Evolutionary conservation across 495 filamentous ascomycete genomes (phyloP), one percentile per base, ranked within the genome.

Genomic region (Neurospora intermedia): DNA sequence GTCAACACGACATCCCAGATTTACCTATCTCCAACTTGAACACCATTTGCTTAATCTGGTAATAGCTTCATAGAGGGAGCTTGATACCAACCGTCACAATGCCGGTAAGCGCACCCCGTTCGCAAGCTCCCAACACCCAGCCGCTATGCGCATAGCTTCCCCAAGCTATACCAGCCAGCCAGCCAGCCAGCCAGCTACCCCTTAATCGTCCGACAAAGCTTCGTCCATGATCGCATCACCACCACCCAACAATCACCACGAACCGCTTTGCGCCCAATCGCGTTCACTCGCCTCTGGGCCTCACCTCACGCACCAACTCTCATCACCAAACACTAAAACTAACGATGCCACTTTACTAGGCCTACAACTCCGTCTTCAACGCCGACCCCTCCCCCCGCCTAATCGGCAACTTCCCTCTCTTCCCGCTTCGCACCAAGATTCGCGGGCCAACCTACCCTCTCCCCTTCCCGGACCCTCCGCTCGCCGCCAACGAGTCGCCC

Each of bases 321-420:
- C 6, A 62, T 35, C 1, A 43, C 40, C 35, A 38, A 23, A 74
- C 18, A 42, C 8, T 0, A 20, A 31, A 23, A 75, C 35, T 46
- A 72, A 66, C 23, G 75, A 75, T 70, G 70, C 62, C n/a, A n/a
- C 39, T 45, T 45, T n/a, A 23, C 2, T 80, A 97, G 93, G 92
- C 93, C 83, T 96, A 96, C 86, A 93, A 96, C 86, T 94, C 92
- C 79, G 90, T 95, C 86, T 97, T 97, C 89, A 91, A 96, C 81
- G 86, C 90, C 77, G 92, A 95, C 81, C 88, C 82, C 76, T 80
- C 78, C 77, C 77, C 79, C 70, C 80, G 81, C 69, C 76, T 83
- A 31, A 78, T 88, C 88, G 94, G 95, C 77, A 97, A 97, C 87
- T 93, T 98, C 82, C 93, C 96, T 45, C 90, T 98, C 77, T 90